These are phyloP conservation scores for Evernia prunastri DNA, from an alignment of 495 filamentous ascomycete genomes.

Conservation along the genomic window DNA sequence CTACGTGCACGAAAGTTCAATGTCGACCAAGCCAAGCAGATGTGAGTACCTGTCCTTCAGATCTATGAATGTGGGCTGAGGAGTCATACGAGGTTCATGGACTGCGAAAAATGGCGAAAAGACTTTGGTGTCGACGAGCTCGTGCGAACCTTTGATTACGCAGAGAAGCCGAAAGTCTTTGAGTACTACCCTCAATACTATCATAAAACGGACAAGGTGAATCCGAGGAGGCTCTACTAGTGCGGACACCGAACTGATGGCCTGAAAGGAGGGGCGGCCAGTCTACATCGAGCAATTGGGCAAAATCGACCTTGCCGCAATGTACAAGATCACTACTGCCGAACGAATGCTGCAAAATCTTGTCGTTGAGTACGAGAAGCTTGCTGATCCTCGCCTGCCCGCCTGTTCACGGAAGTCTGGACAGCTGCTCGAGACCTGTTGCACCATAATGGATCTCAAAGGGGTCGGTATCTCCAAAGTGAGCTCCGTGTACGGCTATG, in stretches of 20 bases:
- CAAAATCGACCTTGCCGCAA: slow-evolving; percentile 80
- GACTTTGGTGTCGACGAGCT: slow-evolving; percentile 83
- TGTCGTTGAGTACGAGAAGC: slow-evolving; percentile 92
- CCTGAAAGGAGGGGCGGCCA: slow-evolving; percentile 77
- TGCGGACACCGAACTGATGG: neutral
- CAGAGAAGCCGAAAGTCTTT: slow-evolving; percentile 80
- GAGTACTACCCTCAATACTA: slow-evolving; percentile 98
- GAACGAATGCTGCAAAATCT: slow-evolving; percentile 96
- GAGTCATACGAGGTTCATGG: slow-evolving; percentile 63
- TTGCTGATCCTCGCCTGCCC: slow-evolving; percentile 85
- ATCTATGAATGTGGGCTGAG: neutral
- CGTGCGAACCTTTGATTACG: slow-evolving; percentile 73
- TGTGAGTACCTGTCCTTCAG: slow-evolving; percentile 49
- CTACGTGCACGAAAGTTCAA: slow-evolving; percentile 93
- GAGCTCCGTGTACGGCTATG: slow-evolving; percentile 65
- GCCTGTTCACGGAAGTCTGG: slow-evolving; percentile 92
- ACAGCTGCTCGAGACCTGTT: slow-evolving; percentile 89
- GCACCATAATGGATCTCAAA: slow-evolving; percentile 94
- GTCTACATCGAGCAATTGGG: slow-evolving; percentile 96
- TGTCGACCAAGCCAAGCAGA: slow-evolving; percentile 71
- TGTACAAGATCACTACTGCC: slow-evolving; percentile 87
- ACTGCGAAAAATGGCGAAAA: slow-evolving; percentile 86
- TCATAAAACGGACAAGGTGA: slow-evolving; percentile 96
- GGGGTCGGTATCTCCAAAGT: slow-evolving; percentile 80
- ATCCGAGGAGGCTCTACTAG: slow-evolving; percentile 8